Evolutionary conservation across 192 early-diverging fungal species (phyloP).

Genomic region (Podila minutissima): DNA sequence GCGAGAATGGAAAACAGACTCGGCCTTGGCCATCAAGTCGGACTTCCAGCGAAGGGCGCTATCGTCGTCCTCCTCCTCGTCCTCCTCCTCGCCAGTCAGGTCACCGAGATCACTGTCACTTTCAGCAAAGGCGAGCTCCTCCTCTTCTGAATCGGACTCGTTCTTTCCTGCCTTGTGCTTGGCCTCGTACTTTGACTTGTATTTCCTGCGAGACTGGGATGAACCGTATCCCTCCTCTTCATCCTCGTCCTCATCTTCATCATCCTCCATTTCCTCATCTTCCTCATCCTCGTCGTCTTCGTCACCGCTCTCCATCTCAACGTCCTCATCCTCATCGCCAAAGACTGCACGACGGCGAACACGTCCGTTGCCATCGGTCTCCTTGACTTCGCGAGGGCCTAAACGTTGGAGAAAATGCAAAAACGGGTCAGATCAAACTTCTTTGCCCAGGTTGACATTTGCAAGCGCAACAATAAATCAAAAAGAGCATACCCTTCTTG

Average conservation of each 20-base stretch:
- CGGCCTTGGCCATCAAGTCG: constrained; percentile 71
- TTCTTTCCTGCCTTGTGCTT: constrained; percentile 47
- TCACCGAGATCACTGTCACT: constrained; percentile 78
- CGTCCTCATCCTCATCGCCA: constrained; percentile 66
- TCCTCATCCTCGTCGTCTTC: constrained; percentile 59
- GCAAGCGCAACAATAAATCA: not conserved
- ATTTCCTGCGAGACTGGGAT: constrained; percentile 36
- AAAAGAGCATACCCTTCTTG: constrained; percentile 38
- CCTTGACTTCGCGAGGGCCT: constrained; percentile 47
- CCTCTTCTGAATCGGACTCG: constrained; percentile 56
- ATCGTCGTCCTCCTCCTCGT: constrained; percentile 55
- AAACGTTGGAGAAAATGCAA: not conserved
- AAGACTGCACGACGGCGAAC: constrained; percentile 71
- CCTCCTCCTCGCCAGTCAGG: constrained; percentile 50
- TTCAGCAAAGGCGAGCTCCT: constrained; percentile 70
- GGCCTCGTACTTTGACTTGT: constrained; percentile 50
- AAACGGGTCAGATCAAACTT: no score
- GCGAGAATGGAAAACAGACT: constrained; percentile 60
- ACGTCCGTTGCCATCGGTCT: constrained; percentile 48
- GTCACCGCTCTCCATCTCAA: constrained; percentile 54
- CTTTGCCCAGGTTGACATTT: not conserved
- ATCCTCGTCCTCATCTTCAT: constrained; percentile 44
- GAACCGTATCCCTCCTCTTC: constrained; percentile 48
- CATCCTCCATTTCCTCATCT: constrained; percentile 43
- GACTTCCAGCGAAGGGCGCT: constrained; percentile 76